Conservation (phyloP, 805 yeast species). For the Pichia paraexigua region DNA sequence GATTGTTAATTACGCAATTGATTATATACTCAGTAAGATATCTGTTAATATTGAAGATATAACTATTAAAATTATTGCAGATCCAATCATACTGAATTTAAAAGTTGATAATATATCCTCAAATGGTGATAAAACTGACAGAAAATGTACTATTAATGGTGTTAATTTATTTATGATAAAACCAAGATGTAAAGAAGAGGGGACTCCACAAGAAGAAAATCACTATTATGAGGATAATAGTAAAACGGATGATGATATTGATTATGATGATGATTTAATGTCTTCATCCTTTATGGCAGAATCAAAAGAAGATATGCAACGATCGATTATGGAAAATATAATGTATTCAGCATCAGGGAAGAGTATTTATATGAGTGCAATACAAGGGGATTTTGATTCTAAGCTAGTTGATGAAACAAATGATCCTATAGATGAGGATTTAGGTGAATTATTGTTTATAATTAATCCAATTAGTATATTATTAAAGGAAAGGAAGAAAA, state of each 20-base stretch:
- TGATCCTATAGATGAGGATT: not conserved
- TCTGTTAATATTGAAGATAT: constrained; percentile 42
- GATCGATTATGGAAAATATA: constrained; percentile 43
- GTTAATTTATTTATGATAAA: constrained; percentile 33
- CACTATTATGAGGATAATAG: constrained; percentile 2
- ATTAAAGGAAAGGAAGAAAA: constrained; percentile 17
- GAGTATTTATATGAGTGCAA: constrained; percentile 68
- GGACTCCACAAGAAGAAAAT: constrained; percentile 1
- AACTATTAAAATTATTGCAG: constrained; percentile 42
- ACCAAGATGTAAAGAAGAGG: constrained; percentile 30
- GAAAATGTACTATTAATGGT: constrained; percentile 34
- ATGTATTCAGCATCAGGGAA: constrained; percentile 64
- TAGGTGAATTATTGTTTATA: constrained; percentile 1
- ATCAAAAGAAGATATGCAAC: constrained; percentile 24
- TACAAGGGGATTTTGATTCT: constrained; percentile 39
- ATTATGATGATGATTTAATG: constrained; percentile 33
- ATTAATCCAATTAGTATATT: constrained; percentile 1
- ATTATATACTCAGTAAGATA: constrained; percentile 55
- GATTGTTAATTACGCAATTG: constrained; percentile 44
- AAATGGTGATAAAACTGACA: constrained; percentile 38
- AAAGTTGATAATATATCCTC: constrained; percentile 28
- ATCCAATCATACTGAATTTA: constrained; percentile 31
- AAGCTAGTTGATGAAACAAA: constrained; percentile 3
- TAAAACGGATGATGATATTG: not conserved
- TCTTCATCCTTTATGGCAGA: constrained; percentile 27